Conservation (phyloP, 805 yeast species). For the Clavispora phyllophila region DNA sequence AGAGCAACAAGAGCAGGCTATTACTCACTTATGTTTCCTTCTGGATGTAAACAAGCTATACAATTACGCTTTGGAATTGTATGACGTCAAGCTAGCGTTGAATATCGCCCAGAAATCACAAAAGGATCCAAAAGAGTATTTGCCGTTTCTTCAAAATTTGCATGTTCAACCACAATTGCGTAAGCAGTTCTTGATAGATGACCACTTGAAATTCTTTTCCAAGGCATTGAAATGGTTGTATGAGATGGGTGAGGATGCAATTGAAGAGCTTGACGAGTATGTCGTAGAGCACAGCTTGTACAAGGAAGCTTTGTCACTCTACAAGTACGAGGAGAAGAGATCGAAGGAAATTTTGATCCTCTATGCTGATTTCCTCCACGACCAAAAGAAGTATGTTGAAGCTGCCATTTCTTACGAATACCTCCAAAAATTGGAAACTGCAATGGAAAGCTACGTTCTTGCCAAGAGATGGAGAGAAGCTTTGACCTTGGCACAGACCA, state of each 20-base stretch:
- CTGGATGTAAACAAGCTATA: conserved; percentile 85
- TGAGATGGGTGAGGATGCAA: conserved; percentile 36
- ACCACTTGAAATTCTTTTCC: conserved; percentile 59
- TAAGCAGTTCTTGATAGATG: conserved; percentile 73
- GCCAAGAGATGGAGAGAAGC: conserved; percentile 88
- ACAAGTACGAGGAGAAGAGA: conserved; percentile 51
- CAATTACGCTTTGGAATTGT: conserved; percentile 71
- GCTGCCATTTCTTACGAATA: conserved; percentile 78
- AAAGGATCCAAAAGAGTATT: conserved; percentile 94
- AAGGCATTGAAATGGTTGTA: conserved; percentile 67
- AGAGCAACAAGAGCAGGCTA: conserved; percentile 48
- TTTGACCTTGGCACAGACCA: conserved; percentile 48
- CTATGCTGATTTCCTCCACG: conserved; percentile 60
- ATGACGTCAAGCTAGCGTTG: conserved; percentile 76
- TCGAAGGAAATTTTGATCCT: conserved; percentile 49
- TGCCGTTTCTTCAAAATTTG: conserved; percentile 83
- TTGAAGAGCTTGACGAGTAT: conserved; percentile 60
- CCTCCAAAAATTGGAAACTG: conserved; percentile 50
- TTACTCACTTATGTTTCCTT: conserved; percentile 83
- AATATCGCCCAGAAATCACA: conserved; percentile 93
- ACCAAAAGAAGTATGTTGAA: conserved; percentile 56
- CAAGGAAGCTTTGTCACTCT: conserved; percentile 60
- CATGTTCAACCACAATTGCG: conserved; percentile 64
- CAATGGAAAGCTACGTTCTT: conserved; percentile 62
- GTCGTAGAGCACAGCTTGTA: conserved; percentile 67